Percentiles rank a stretch among this genome's conserved stretches.
Evolutionary conservation across 2,329 filamentous ascomycete genomes (phyloP).

Genomic region (Apiospora phragmitis): DNA sequence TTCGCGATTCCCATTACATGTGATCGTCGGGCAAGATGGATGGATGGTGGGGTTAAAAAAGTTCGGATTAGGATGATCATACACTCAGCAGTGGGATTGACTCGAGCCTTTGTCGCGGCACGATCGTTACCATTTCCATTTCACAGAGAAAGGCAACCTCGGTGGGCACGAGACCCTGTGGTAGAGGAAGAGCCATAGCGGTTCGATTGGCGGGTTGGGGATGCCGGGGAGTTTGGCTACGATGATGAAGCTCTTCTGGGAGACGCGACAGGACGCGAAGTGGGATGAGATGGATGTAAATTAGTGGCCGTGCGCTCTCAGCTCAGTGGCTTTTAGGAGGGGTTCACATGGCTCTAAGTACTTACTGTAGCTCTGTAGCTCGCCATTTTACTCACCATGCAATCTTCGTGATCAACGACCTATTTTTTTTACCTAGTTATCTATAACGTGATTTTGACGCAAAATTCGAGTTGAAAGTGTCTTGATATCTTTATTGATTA

Average conservation of each 20-base stretch:
- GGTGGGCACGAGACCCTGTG: constrained; percentile 68
- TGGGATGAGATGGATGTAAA: constrained; percentile 3
- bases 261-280: constrained; percentile 13
- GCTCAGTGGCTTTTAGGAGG: not conserved
- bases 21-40: not conserved
- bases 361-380: not conserved
- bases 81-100: constrained; percentile 83
- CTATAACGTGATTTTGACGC: too few species aligned
- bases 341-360: not conserved
- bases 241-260: not conserved
- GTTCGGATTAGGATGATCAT: constrained; percentile 40
- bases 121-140: constrained; percentile 93
- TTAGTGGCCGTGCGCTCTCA: constrained; percentile 7
- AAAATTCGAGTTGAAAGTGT: not conserved
- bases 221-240: not conserved
- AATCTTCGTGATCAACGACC: not conserved
- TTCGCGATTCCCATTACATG: not conserved
- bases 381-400: not conserved
- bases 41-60: constrained; percentile 17
- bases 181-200: constrained; percentile 32
- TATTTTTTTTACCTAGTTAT: not conserved
- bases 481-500: not conserved
- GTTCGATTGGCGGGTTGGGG: not conserved
- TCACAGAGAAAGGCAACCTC: constrained; percentile 95
- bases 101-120: constrained; percentile 88